Evolutionary conservation across 768 basidiomycete species (phyloP), one percentile per base, ranked within the genome.

Genomic region (Clitopilus hobsonii): DNA sequence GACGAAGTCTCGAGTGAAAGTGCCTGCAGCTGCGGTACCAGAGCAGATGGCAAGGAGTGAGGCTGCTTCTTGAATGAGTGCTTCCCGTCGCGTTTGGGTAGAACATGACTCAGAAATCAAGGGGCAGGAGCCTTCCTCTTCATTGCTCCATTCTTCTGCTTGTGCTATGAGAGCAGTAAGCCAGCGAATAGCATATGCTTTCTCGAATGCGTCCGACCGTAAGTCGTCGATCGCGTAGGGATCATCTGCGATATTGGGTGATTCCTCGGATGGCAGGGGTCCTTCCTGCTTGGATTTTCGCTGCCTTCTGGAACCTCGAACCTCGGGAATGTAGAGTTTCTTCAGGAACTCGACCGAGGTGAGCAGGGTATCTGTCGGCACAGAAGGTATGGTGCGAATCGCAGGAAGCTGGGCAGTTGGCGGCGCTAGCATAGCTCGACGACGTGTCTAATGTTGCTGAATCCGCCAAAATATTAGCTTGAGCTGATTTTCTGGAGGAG

Each of bases 161-260:
- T 73, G 72, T 5, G 74, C 67, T 25, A 93, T 70, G 49, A 94
- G 75, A 2, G 79, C 72, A 3, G 82, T 88, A 13, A 94, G 74
- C 92, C 92, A 95, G 55, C 78, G 80, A 2, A 91, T 77, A 0
- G 85, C 77, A 52, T 85, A 84, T 0, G 79, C 66, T 7, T 86
- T 79, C 68, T 94, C 92, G 65, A 88, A 93, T 1, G 72, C 53
- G 63, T 94, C 90, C 0, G 69, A 67, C 45, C 79, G 75, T 22
- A 83, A 60, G 11, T 65, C 58, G 18, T 74, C 71, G 20, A 66
- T 30, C n/a, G 60, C 51, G 30, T 14, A 38, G 50, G 38, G 41
- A 48, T 41, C 51, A 53, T 20, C 51, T 56, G n/a, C 24, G 45
- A 3, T n/a, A 10, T 32, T 54, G 23, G 27, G 32, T 54, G 25